A percentile compares a stretch with the other conserved stretches of the same genome.
phyloP scores from a whole-genome alignment of 148 eudicot species.

The Rhododendron molle region DNA sequence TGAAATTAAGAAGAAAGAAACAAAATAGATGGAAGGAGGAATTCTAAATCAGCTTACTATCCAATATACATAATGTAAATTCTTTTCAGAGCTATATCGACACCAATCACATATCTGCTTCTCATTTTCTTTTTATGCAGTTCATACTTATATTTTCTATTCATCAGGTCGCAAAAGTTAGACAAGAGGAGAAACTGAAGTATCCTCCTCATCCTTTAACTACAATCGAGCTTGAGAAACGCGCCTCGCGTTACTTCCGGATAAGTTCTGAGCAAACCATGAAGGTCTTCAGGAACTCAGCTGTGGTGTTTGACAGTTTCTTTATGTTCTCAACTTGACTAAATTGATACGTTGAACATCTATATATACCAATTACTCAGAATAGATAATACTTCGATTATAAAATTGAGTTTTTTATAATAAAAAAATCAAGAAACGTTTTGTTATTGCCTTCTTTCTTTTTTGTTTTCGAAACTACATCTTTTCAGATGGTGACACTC shows the following conservation, averaged over 20 bases:
- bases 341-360: not conserved
- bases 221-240: conserved; percentile 98
- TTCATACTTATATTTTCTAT: not conserved
- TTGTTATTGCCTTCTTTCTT: not conserved
- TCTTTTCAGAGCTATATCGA: not conserved
- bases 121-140: conserved; percentile 10
- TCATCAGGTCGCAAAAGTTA: conserved; percentile 79
- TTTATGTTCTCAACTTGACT: not conserved
- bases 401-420: not conserved
- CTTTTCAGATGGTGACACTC: not conserved
- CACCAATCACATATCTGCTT: conserved; percentile 4
- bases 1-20: not conserved
- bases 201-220: conserved; percentile 88
- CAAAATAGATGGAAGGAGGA: not conserved
- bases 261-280: conserved; percentile 93
- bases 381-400: not conserved
- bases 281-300: conserved; percentile 52
- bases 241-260: conserved; percentile 91
- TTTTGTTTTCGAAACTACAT: not conserved
- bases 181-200: conserved; percentile 71
- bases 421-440: not conserved
- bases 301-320: not conserved
- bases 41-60: not conserved
- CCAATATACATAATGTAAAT: not conserved
- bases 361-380: not conserved